Conservation (phyloP, 139 green algal genomes). For the Chlorella ohadii region DNA sequence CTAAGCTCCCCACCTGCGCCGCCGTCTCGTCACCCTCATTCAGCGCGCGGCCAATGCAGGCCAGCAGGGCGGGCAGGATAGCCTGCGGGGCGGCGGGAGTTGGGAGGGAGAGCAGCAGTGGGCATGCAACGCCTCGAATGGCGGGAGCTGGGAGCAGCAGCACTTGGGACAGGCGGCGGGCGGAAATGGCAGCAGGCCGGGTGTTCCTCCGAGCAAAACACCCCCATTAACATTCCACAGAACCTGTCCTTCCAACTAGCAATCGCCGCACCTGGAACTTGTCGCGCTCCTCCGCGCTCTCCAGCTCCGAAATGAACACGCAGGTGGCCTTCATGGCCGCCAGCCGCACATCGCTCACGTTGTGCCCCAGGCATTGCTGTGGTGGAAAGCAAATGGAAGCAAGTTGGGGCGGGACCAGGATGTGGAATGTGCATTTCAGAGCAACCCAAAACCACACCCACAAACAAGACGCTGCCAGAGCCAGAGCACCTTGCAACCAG, state of each 20-base stretch:
- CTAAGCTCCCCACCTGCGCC: conserved; percentile 75
- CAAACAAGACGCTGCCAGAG: too few species aligned
- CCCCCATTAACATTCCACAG: too few species aligned
- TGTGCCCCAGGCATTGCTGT: conserved; percentile 52
- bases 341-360: conserved; percentile 61
- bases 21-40: conserved; percentile 73
- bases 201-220: too few species aligned
- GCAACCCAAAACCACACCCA: too few species aligned
- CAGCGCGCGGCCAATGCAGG: conserved; percentile 67
- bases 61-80: conserved; percentile 87
- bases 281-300: conserved; percentile 75
- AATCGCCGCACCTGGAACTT: conserved; percentile 19
- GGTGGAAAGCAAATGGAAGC: conserved; percentile 25
- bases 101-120: background rate
- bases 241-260: too few species aligned
- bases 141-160: too few species aligned
- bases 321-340: conserved; percentile 76
- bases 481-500: too few species aligned
- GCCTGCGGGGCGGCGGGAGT: conserved; percentile 14
- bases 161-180: too few species aligned
- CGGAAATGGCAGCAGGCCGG: too few species aligned
- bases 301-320: conserved; percentile 81
- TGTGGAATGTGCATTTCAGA: too few species aligned
- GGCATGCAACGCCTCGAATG: too few species aligned
- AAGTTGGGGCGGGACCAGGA: too few species aligned